phyloP scores from a whole-genome alignment of 257 asterid genomes.

The Solanum neorickii region DNA sequence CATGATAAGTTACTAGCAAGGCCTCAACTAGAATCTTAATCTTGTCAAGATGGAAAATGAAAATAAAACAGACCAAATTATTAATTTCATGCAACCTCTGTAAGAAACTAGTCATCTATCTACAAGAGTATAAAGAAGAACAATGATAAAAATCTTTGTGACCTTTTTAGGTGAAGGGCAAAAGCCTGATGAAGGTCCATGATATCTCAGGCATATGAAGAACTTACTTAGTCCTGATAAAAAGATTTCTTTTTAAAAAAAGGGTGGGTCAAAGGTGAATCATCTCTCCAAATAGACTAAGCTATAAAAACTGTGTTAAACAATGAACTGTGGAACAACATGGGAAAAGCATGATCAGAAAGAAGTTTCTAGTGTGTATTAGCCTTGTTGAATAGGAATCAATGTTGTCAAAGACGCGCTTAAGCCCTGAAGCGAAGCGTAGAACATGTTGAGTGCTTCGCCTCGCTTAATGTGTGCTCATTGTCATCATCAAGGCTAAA shows the following conservation, averaged over 20 bases:
- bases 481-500: not conserved
- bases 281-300: not conserved
- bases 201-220: not conserved
- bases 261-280: not conserved
- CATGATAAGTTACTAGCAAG: not conserved
- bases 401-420: not conserved
- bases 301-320: not conserved
- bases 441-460: not conserved
- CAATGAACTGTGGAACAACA: not conserved
- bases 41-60: not conserved
- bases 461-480: not conserved
- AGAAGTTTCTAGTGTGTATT: not conserved
- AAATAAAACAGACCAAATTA: not conserved
- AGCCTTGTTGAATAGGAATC: not conserved
- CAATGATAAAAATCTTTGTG: not conserved
- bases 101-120: not conserved
- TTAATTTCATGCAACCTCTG: not conserved
- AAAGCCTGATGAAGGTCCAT: not conserved
- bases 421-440: not conserved
- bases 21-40: not conserved
- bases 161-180: not conserved
- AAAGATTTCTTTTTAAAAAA: not conserved
- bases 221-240: not conserved
- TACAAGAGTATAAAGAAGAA: not conserved
- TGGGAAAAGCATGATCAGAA: not conserved